These are phyloP conservation scores for Musa troglodytarum DNA, from an alignment of 176 grass and related monocot genomes.

Conservation along the genomic window DNA sequence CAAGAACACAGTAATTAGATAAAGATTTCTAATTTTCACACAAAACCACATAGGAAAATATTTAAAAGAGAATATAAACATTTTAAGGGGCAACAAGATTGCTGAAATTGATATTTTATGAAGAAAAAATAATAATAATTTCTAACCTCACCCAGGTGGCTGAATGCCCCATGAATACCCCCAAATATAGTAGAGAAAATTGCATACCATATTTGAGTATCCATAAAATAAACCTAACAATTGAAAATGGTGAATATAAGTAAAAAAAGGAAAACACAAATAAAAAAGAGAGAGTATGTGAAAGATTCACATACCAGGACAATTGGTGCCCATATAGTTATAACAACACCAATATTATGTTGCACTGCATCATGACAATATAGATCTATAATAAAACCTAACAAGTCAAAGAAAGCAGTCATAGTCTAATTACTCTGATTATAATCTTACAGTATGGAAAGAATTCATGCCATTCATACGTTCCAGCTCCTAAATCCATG, in stretches of 20 bases:
- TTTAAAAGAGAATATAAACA: not conserved
- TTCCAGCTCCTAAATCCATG: slow-evolving; percentile 58
- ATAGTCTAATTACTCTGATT: not conserved
- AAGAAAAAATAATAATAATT: slow-evolving; percentile 19
- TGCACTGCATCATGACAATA: slow-evolving; percentile 51
- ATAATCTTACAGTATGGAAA: slow-evolving; percentile 74
- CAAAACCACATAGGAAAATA: not conserved
- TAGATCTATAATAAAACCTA: slow-evolving; percentile 9
- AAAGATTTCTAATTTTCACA: slow-evolving; percentile 6
- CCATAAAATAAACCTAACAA: slow-evolving; percentile 94
- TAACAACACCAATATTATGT: slow-evolving; percentile 77
- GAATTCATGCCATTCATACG: slow-evolving; percentile 86
- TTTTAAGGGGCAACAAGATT: not conserved
- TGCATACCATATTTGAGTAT: slow-evolving; percentile 98
- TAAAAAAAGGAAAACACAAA: not conserved
- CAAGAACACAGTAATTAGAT: slow-evolving; percentile 16
- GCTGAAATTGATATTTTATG: not conserved
- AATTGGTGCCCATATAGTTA: slow-evolving; percentile 89
- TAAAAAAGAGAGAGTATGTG: not conserved
- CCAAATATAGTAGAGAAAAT: slow-evolving; percentile 98
- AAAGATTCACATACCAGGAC: slow-evolving; percentile 56
- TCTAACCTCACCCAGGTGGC: slow-evolving; percentile 86
- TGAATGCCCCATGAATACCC: slow-evolving; percentile 83
- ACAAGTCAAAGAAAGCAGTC: not conserved
- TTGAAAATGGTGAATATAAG: slow-evolving; percentile 7